A percentile compares a stretch with the other conserved stretches of the same genome.
These are phyloP conservation scores for Seminavis robusta DNA, from an alignment of 108 stramenopile genomes.

Conservation along the genomic window DNA sequence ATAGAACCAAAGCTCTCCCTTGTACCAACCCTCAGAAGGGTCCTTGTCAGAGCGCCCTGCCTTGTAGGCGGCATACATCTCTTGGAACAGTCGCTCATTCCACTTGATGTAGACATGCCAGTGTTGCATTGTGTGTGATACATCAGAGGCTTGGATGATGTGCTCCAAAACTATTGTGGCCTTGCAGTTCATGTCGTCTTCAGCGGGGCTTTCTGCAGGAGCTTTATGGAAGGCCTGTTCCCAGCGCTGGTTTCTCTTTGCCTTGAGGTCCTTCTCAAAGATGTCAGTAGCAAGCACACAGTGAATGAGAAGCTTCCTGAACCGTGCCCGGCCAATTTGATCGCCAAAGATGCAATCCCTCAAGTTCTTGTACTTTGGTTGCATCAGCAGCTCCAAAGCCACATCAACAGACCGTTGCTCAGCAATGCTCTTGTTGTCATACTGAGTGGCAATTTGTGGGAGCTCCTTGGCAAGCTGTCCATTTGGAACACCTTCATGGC, in stretches of 20 bases:
- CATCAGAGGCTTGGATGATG: too few relatives aligned
- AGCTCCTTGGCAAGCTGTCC: slow-evolving; percentile 31
- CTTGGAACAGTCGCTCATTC: too few relatives aligned
- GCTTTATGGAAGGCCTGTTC: too few relatives aligned
- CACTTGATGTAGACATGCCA: too few relatives aligned
- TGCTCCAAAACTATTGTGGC: too few relatives aligned
- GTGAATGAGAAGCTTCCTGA: slow-evolving; percentile 36
- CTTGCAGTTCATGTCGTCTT: too few relatives aligned
- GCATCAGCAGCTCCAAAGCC: slow-evolving; percentile 38
- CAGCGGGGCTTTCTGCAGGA: too few relatives aligned
- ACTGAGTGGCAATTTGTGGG: slow-evolving; percentile 15
- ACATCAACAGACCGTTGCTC: slow-evolving; percentile 39
- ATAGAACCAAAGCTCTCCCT: too few relatives aligned
- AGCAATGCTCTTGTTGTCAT: slow-evolving; percentile 33
- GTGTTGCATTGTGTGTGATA: too few relatives aligned
- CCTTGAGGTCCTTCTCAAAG: slow-evolving; percentile 20
- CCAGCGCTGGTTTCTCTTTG: slow-evolving; percentile 19
- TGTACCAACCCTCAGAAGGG: too few relatives aligned
- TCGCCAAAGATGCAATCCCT: slow-evolving; percentile 21
- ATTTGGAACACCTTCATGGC: slow-evolving; percentile 40
- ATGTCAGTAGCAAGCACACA: slow-evolving; percentile 49
- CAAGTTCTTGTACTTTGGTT: slow-evolving; percentile 22
- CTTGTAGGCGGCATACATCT: too few relatives aligned
- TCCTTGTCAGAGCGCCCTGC: too few relatives aligned
- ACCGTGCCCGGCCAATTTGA: slow-evolving; percentile 13